Evolutionary conservation across 2,329 filamentous ascomycete species (phyloP), one percentile per base, ranked within the genome.

Genomic region (Epichloe sylvatica): DNA sequence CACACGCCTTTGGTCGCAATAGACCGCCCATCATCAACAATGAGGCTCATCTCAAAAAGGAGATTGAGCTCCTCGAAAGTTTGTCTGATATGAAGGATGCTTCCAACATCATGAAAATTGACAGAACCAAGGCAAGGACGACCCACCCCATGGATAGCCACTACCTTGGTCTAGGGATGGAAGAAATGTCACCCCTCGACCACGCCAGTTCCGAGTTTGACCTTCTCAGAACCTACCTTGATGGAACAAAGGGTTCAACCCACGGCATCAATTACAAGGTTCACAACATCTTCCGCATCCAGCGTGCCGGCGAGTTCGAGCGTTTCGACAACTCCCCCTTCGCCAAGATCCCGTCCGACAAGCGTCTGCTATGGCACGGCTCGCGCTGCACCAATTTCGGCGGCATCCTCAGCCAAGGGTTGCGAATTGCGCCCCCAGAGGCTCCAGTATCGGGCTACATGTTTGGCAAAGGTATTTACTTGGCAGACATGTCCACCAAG

Each of bases 391-490:
- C 86, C 47, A 94, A 94, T 63, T 94, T 83, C 56, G 87, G 84
- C 60, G 89, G 88, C 60, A 95, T 95, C 52, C 77, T 94, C 40
- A 84, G 81, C 51, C 86, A 94, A 64, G 89, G 89, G 55, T 76
- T 95, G 6, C 84, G 87, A n/a, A 94, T 94, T 55, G 89, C 89
- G 6, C 89, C 89, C 0, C 83, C 84, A 0, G 83, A 94, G 64
- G 88, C 88, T 0, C 89, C 87, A 0, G 81, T 81, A 0, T 77
- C 74, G 4, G 86, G 86, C 1, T 89, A 91, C 69, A 91, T 91
- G 84, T 94, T 94, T 56, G 88, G 84, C 51, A 94, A 94, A 65
- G 88, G 88, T 42, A 84, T 94, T 44, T 94, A 94, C 61, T 76
- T 94, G 2, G 87, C 87, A 2, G 87, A 94, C 59, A 89, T 89